These are phyloP conservation scores for Chlamydomonas sp. DNA, from an alignment of 139 green algal species.

Conservation along the genomic window DNA sequence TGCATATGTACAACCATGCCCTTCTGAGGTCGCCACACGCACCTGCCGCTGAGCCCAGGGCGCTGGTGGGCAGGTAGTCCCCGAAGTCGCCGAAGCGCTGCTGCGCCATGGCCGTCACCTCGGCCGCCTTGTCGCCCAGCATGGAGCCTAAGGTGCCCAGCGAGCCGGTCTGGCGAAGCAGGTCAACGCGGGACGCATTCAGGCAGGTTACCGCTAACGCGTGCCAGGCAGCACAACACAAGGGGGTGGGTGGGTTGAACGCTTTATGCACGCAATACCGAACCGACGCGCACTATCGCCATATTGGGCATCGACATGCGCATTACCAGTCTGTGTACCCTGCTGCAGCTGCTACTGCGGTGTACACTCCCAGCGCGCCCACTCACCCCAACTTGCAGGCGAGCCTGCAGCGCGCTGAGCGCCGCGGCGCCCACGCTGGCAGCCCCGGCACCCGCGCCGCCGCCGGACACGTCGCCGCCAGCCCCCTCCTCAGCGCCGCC, in stretches of 20 bases:
- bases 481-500: not conserved
- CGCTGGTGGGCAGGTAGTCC: slow-evolving; percentile 50
- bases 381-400: slow-evolving; percentile 22
- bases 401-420: slow-evolving; percentile 50
- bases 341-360: not conserved
- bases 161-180: slow-evolving; percentile 23
- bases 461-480: not conserved
- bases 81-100: slow-evolving; percentile 50
- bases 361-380: too few species aligned
- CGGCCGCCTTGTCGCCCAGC: slow-evolving; percentile 65
- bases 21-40: not conserved
- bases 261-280: not conserved
- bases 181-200: too few species aligned
- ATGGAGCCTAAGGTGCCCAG: slow-evolving; percentile 50
- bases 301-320: too few species aligned
- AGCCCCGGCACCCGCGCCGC: slow-evolving; percentile 20
- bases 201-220: too few species aligned
- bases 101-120: slow-evolving; percentile 63
- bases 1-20: too few species aligned
- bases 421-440: slow-evolving; percentile 36
- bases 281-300: too few species aligned
- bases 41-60: slow-evolving; percentile 26
- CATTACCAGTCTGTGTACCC: not conserved
- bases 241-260: not conserved
- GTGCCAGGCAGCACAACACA: too few species aligned